Evolutionary conservation across 352 stramenopile genomes (phyloP).

Genomic region (Lagenidium sp.): DNA sequence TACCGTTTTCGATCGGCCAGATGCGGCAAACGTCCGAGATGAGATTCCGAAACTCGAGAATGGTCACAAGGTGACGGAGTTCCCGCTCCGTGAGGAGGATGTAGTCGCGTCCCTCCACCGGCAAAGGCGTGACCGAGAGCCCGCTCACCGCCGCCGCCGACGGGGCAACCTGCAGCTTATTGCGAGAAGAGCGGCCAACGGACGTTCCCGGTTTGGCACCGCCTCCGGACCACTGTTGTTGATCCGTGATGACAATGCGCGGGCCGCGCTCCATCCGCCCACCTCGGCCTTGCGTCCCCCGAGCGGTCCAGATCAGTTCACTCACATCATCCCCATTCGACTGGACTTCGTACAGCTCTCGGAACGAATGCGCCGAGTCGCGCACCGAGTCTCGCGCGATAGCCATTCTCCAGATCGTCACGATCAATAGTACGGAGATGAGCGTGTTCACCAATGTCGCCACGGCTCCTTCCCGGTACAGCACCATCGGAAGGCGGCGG

Average conservation of each 20-base stretch:
- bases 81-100: conserved; percentile 20
- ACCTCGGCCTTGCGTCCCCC: too few relatives aligned
- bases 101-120: neutral
- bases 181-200: too few relatives aligned
- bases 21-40: conserved; percentile 17
- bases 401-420: conserved; percentile 21
- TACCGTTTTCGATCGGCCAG: conserved; percentile 25
- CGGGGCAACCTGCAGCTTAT: neutral
- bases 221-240: too few relatives aligned
- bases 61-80: conserved; percentile 17
- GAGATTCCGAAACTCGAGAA: conserved; percentile 16
- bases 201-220: too few relatives aligned
- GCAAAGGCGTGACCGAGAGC: too few relatives aligned
- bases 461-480: conserved; percentile 13
- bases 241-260: conserved; percentile 9
- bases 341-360: conserved; percentile 11
- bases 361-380: conserved; percentile 14
- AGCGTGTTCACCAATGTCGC: conserved; percentile 4
- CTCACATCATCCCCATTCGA: conserved; percentile 4
- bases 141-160: too few relatives aligned
- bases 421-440: conserved; percentile 9
- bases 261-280: neutral
- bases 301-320: neutral
- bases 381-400: conserved; percentile 17
- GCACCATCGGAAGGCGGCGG: neutral